Evolutionary conservation across 2,329 filamentous ascomycete species (phyloP), one percentile per base, ranked within the genome.

Genomic region (Conoideocrella luteorostrata): DNA sequence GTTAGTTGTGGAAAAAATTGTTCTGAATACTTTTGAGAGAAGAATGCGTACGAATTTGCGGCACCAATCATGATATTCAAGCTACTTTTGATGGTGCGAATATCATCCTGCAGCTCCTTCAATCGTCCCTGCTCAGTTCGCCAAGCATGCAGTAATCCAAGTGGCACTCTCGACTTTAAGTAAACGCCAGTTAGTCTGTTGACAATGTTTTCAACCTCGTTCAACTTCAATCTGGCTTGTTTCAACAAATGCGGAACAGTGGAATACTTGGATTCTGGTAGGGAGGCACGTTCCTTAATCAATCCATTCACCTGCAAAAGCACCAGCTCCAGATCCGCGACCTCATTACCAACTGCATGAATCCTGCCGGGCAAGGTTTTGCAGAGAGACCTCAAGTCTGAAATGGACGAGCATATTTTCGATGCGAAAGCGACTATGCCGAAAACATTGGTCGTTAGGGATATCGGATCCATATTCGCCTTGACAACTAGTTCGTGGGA

Each of bases 321-420:
- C 20, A 62, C 57, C 4, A 59, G 41, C 41, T 59, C 52, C 21
- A 61, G 47, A 43, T 62, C 57, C 10, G 44, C n/a, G 2, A 58
- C 55, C 45, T 63, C 58, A 41, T 62, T 62, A 26, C 55, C 53
- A 32, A 61, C 43, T 4, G 60, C 58, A 43, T 59, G 52, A 21
- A 36, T 43, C 29, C 58, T 52, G 3, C 57, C 59, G 4, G 58
- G 58, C 18, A 62, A 40, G 9, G 39, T 49, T 22, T 50, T 50
- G 48, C 52, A 55, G 7, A 56, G 33, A 6, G 49, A 50, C 11
- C 58, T 54, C 29, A 61, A 45, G 13, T 51, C 43, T 9, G 50
- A 45, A 36, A 59, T 55, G 12, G 52, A 50, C 3, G 43, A 43
- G 38, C 53, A 52, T n/a, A 52, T 47, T 29, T 55, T 39, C n/a